A percentile compares a stretch with the other conserved stretches of the same genome.
Conservation (phyloP, 1,284 basidiomycete species). For the Trichosporon inkin region DNA sequence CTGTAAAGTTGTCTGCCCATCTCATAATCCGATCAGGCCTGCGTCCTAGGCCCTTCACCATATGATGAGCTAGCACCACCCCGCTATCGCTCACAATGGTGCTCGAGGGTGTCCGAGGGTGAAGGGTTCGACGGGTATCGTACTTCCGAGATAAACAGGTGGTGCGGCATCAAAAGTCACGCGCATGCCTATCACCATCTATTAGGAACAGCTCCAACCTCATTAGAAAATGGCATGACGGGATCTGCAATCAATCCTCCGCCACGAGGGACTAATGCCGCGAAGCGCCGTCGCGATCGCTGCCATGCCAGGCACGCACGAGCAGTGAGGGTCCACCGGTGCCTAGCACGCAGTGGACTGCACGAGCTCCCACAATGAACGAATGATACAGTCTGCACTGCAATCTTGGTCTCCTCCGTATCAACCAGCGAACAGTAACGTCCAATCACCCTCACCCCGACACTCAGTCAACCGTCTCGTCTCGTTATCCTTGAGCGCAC, state of each 20-base stretch:
- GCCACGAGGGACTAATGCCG: neutral
- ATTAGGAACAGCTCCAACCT: no score
- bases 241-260: neutral
- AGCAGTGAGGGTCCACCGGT: no score
- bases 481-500: neutral
- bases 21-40: no score
- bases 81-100: no score
- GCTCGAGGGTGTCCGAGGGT: no score
- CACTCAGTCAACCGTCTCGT: neutral
- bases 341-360: no score
- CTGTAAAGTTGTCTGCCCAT: no score
- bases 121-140: neutral
- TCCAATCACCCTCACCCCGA: neutral
- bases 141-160: slow-evolving; percentile 7
- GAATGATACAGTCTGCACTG: neutral
- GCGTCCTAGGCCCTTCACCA: no score
- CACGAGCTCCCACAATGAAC: neutral
- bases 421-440: neutral
- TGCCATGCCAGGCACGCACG: neutral
- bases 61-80: no score
- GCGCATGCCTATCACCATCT: no score
- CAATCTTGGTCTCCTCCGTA: neutral
- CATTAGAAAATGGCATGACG: no score
- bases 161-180: neutral
- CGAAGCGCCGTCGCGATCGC: neutral